Conservation (phyloP, 2,329 filamentous ascomycete species). For the Monosporascus sp. region DNA sequence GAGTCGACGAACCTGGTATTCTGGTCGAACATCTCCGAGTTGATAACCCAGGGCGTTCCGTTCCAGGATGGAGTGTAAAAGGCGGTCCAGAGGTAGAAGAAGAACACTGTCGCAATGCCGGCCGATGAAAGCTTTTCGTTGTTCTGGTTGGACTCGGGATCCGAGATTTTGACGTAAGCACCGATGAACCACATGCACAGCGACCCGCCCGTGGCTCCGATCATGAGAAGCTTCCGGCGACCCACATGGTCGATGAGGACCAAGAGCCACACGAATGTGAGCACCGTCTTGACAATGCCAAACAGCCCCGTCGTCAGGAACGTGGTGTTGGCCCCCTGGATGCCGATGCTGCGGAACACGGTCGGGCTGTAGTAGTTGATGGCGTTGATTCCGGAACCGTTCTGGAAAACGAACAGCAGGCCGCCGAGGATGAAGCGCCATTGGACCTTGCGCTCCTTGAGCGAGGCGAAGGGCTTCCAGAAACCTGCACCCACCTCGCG, state of each 20-base stretch:
- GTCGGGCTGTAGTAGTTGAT: conserved; percentile 61
- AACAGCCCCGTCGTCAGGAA: conserved; percentile 63
- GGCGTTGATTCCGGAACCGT: conserved; percentile 67
- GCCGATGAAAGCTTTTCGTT: conserved; percentile 24
- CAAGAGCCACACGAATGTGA: conserved; percentile 59
- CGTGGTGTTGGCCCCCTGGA: conserved; percentile 50
- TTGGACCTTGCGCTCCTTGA: conserved; percentile 52
- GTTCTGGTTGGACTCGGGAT: conserved; percentile 28
- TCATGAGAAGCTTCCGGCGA: conserved; percentile 54
- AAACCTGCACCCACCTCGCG: conserved; percentile 64
- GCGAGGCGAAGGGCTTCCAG: conserved; percentile 65
- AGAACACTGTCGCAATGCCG: conserved; percentile 60
- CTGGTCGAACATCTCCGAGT: conserved; percentile 70
- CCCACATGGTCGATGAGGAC: conserved; percentile 58
- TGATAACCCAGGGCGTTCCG: conserved; percentile 71
- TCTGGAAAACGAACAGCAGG: conserved; percentile 76
- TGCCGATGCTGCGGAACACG: conserved; percentile 60
- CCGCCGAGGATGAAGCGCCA: conserved; percentile 71
- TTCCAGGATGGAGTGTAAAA: conserved; percentile 72
- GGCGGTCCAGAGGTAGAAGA: conserved; percentile 71
- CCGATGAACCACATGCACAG: conserved; percentile 63
- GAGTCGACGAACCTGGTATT: conserved; percentile 45
- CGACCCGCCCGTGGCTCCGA: conserved; percentile 54
- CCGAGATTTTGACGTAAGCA: conserved; percentile 51
- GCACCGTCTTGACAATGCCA: conserved; percentile 58